Conservation (phyloP, 23 red algal genomes). For the Rhodosorus marinus region DNA sequence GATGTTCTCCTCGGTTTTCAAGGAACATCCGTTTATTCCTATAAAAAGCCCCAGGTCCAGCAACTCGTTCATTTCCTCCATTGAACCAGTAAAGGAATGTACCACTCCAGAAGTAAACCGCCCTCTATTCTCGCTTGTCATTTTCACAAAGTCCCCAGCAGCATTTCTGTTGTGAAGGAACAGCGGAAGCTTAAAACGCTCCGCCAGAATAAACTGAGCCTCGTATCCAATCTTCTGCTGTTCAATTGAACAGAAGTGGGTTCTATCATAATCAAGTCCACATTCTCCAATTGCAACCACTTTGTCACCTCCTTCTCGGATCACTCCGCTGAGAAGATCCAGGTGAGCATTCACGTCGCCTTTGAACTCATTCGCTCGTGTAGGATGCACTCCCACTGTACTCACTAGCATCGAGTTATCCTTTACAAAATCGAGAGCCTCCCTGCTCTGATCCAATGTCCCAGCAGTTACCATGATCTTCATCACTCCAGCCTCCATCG, state of each 20-base stretch:
- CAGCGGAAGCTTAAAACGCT: slow-evolving; percentile 41
- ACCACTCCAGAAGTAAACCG: slow-evolving; percentile 49
- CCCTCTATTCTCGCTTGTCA: slow-evolving; percentile 20
- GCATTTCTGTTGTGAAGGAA: slow-evolving; percentile 87
- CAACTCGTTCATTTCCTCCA: slow-evolving; percentile 34
- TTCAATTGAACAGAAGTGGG: slow-evolving; percentile 43
- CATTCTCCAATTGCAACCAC: slow-evolving; percentile 96
- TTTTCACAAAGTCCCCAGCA: slow-evolving; percentile 27
- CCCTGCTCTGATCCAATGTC: slow-evolving; percentile 32
- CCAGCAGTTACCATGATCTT: slow-evolving; percentile 66
- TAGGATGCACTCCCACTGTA: slow-evolving; percentile 95
- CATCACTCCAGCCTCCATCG: slow-evolving; percentile 20
- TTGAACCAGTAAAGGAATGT: slow-evolving; percentile 79
- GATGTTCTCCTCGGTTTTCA: slow-evolving; percentile 85
- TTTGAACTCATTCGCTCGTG: slow-evolving; percentile 16
- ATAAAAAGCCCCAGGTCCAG: slow-evolving; percentile 60
- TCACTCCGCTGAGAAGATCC: slow-evolving; percentile 15
- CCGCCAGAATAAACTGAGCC: slow-evolving; percentile 62
- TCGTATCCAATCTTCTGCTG: slow-evolving; percentile 45
- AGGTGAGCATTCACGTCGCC: background rate
- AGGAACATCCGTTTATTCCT: slow-evolving; percentile 85
- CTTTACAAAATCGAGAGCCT: slow-evolving; percentile 32
- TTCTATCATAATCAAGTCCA: slow-evolving; percentile 79
- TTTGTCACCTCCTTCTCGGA: slow-evolving; percentile 7
- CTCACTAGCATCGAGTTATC: slow-evolving; percentile 17